A percentile compares a stretch with the other conserved stretches of the same genome.
Conservation (phyloP, 2,329 filamentous ascomycete genomes). For the Elsinoe fawcettii region DNA sequence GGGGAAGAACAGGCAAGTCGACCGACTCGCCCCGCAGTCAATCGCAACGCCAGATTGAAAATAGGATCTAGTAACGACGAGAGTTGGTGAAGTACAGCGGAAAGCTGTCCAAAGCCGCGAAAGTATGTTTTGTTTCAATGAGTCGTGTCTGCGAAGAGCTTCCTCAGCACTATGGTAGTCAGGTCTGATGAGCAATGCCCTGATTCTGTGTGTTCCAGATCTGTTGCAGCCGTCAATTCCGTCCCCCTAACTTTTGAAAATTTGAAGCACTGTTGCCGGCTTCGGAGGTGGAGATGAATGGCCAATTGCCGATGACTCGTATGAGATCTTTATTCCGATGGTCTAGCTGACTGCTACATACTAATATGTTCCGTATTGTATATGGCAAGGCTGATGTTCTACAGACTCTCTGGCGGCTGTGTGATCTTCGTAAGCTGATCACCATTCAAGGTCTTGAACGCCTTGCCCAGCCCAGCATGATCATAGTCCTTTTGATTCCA, state of each 20-base stretch:
- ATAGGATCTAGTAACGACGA: background rate
- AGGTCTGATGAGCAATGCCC: background rate
- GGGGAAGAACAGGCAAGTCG: slow-evolving; percentile 10
- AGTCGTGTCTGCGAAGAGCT: background rate
- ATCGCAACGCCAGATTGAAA: slow-evolving; percentile 14
- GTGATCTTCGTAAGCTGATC: slow-evolving; percentile 35
- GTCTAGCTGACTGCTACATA: too few relatives aligned
- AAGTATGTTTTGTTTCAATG: background rate
- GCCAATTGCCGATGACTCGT: slow-evolving; percentile 2
- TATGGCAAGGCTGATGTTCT: background rate
- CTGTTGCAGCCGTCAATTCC: slow-evolving; percentile 11
- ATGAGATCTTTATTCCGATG: background rate
- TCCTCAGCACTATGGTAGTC: background rate
- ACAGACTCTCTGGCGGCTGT: slow-evolving; percentile 15
- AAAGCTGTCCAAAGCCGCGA: background rate
- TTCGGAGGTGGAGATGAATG: slow-evolving; percentile 1
- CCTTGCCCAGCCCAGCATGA: slow-evolving; percentile 40
- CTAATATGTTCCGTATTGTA: too few relatives aligned
- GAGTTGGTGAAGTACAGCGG: background rate
- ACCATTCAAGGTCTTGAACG: slow-evolving; percentile 45
- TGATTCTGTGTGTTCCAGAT: slow-evolving; percentile 7
- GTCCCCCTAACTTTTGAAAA: background rate
- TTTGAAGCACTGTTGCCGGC: background rate
- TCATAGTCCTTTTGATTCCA: slow-evolving; percentile 45
- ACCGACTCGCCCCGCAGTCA: slow-evolving; percentile 13